Conservation (phyloP, 768 basidiomycete species). For the Russula sp. region DNA sequence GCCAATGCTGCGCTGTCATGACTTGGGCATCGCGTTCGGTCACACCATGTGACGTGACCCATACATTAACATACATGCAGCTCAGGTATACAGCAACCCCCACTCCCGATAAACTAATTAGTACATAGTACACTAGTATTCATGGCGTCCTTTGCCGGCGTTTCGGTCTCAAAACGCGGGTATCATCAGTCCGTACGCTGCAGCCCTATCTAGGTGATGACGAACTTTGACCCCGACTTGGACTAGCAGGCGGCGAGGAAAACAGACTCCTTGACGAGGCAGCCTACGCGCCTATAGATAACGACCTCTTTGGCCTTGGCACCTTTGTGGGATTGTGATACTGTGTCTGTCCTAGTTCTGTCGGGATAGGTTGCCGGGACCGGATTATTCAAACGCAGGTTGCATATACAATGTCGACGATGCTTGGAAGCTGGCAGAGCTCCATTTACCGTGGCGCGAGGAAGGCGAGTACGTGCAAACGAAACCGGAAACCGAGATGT, state of each 20-base stretch:
- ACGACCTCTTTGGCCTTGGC: background rate
- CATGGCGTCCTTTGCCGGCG: background rate
- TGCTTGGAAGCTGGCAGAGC: background rate
- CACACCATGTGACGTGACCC: conserved; percentile 10
- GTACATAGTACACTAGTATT: background rate
- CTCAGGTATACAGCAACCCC: background rate
- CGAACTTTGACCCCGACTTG: no score
- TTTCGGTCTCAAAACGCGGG: background rate
- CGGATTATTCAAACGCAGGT: background rate
- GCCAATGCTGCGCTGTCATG: background rate
- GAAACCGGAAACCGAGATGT: conserved; percentile 14
- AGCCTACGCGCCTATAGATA: background rate
- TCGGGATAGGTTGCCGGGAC: background rate
- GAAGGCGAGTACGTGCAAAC: conserved; percentile 4
- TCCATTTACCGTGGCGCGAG: background rate
- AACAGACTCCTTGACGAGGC: background rate
- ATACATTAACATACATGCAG: background rate
- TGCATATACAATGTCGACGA: background rate
- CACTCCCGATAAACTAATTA: background rate
- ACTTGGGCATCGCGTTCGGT: background rate
- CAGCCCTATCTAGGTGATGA: background rate
- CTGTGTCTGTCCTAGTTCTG: background rate
- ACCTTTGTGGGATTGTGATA: background rate
- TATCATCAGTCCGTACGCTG: no score
- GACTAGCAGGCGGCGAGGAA: background rate